These are phyloP conservation scores for Lanmaoa rubissima DNA, from an alignment of 768 basidiomycete genomes.

Conservation along the genomic window DNA sequence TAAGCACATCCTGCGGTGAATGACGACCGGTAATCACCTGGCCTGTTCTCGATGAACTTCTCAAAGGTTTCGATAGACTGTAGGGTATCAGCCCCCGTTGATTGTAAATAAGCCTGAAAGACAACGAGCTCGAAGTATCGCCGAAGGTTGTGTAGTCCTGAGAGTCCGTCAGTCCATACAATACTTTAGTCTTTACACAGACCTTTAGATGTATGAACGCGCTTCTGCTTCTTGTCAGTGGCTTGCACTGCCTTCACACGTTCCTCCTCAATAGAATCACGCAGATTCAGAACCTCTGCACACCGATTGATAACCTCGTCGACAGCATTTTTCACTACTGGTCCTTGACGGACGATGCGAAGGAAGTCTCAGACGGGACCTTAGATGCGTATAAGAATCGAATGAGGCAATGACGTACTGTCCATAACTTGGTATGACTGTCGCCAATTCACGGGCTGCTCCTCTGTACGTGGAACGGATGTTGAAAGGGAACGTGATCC, in stretches of 20 bases:
- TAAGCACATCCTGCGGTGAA: background rate
- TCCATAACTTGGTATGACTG: constrained; percentile 88
- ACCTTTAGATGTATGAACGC: constrained; percentile 71
- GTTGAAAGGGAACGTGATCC: constrained; percentile 48
- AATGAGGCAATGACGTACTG: constrained; percentile 49
- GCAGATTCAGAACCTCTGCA: constrained; percentile 76
- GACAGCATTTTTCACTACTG: constrained; percentile 79
- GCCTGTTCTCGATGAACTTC: constrained; percentile 76
- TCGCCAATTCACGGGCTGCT: constrained; percentile 36
- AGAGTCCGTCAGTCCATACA: constrained; percentile 6
- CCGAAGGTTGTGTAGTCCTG: constrained; percentile 77
- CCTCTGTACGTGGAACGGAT: constrained; percentile 28
- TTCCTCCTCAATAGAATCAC: constrained; percentile 85
- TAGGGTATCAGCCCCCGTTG: constrained; percentile 77
- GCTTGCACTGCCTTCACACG: constrained; percentile 77
- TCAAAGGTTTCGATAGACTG: constrained; percentile 74
- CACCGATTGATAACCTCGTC: constrained; percentile 90
- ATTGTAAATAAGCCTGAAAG: constrained; percentile 88
- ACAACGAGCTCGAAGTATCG: constrained; percentile 84
- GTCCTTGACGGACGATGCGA: constrained; percentile 83
- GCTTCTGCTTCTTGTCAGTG: constrained; percentile 67
- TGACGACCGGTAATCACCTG: constrained; percentile 49
- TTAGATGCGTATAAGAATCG: background rate
- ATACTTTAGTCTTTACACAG: constrained; percentile 2
- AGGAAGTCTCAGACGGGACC: constrained; percentile 56